A percentile compares a stretch with the other conserved stretches of the same genome.
These are phyloP conservation scores for Colletotrichum sp. DNA, from an alignment of 2,329 filamentous ascomycete species.

Conservation along the genomic window DNA sequence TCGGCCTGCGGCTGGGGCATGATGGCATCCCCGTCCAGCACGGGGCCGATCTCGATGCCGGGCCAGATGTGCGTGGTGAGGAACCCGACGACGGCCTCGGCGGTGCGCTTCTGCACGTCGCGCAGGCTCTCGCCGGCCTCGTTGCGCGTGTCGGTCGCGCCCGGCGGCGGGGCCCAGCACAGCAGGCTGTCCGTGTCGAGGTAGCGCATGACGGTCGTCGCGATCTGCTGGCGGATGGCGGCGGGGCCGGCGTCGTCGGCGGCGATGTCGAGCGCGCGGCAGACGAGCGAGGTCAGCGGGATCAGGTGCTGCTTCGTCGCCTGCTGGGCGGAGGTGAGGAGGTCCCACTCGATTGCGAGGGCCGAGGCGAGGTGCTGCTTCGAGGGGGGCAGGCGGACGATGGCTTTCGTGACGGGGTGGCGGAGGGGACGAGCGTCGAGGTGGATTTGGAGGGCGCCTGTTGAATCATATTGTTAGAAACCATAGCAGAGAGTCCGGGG, in stretches of 20 bases:
- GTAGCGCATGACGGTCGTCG: constrained; percentile 78
- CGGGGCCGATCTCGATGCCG: constrained; percentile 76
- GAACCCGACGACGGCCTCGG: constrained; percentile 73
- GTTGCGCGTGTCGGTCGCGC: constrained; percentile 51
- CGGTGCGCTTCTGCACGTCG: constrained; percentile 72
- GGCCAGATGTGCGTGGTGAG: constrained; percentile 81
- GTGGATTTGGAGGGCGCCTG: constrained; percentile 63
- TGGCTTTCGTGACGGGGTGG: constrained; percentile 72
- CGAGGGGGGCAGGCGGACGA: constrained; percentile 73
- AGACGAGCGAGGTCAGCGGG: constrained; percentile 84
- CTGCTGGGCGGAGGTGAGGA: constrained; percentile 80
- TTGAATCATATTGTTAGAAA: not conserved
- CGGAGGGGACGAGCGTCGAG: constrained; percentile 83
- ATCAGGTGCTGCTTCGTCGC: constrained; percentile 87
- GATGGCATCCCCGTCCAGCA: constrained; percentile 81
- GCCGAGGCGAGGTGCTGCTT: constrained; percentile 86
- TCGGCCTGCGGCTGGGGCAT: constrained; percentile 75
- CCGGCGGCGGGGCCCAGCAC: constrained; percentile 76
- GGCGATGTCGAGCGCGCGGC: constrained; percentile 82
- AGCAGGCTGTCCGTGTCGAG: constrained; percentile 91
- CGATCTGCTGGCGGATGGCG: constrained; percentile 68
- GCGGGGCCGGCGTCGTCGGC: constrained; percentile 62
- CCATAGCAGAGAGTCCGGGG: not conserved
- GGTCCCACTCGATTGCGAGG: constrained; percentile 93
- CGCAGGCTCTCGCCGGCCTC: constrained; percentile 66